Evolutionary conservation across 2,329 filamentous ascomycete genomes (phyloP).

Genomic region (Amauroascus niger): DNA sequence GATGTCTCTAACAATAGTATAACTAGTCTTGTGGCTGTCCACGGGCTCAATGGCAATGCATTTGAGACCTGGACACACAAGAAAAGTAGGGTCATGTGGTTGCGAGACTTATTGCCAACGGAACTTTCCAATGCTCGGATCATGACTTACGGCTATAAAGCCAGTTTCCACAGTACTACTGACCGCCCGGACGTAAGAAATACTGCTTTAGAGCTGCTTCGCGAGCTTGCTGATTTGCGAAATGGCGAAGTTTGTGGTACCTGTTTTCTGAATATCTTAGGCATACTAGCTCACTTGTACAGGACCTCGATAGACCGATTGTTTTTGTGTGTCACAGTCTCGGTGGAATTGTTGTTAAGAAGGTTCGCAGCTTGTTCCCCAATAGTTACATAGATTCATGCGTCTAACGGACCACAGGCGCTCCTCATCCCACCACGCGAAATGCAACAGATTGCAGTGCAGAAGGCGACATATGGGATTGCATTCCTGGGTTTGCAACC

Average conservation of each 20-base stretch:
- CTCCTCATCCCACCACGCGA: background rate
- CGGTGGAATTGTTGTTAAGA: slow-evolving; percentile 31
- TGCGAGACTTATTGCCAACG: slow-evolving; percentile 26
- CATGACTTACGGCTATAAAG: slow-evolving; percentile 25
- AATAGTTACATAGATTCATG: background rate
- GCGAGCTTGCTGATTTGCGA: background rate
- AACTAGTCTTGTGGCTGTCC: slow-evolving; percentile 32
- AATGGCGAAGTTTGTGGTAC: too few species aligned
- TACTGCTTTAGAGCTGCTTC: background rate
- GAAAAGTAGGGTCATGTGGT: slow-evolving; percentile 25
- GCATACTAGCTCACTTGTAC: background rate
- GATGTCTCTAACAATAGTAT: too few species aligned
- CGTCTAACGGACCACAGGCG: slow-evolving; percentile 20
- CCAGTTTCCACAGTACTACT: slow-evolving; percentile 11
- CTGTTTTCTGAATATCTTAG: too few species aligned
- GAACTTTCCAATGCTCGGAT: slow-evolving; percentile 20
- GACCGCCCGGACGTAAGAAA: background rate
- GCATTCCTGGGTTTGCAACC: slow-evolving; percentile 25
- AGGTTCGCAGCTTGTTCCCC: slow-evolving; percentile 21
- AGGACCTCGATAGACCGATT: slow-evolving; percentile 22
- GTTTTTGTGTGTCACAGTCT: slow-evolving; percentile 34
- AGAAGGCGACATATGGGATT: slow-evolving; percentile 25
- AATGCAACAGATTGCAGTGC: background rate
- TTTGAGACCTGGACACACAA: slow-evolving; percentile 27
- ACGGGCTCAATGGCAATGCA: slow-evolving; percentile 28